Percentiles rank a stretch among this genome's conserved stretches.
Evolutionary conservation across 495 filamentous ascomycete genomes (phyloP).

Genomic region (Penicillium riverlandense): DNA sequence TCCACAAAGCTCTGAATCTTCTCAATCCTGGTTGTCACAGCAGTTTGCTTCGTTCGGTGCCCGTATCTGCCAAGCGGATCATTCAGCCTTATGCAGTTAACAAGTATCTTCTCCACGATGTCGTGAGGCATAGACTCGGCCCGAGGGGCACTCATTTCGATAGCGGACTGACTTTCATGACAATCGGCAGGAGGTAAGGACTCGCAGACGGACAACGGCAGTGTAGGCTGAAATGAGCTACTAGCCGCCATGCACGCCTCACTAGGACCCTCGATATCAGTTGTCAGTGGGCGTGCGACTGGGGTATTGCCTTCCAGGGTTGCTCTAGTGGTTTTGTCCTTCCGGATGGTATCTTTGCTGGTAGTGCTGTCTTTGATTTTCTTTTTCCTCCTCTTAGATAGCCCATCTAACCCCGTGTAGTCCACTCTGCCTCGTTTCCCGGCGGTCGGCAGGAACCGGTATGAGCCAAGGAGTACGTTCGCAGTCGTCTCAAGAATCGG

Average conservation of each 20-base stretch:
- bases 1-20: conserved; percentile 1
- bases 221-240: no score
- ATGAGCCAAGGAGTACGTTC: background rate
- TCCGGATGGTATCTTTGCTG: background rate
- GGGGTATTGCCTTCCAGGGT: background rate
- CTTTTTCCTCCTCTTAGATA: background rate
- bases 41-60: background rate
- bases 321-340: background rate
- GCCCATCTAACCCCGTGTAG: background rate
- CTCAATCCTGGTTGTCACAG: background rate
- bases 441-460: background rate
- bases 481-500: background rate
- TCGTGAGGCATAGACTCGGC: background rate
- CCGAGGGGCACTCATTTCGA: background rate
- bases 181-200: no score
- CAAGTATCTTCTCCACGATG: background rate
- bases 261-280: no score
- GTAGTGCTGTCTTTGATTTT: background rate
- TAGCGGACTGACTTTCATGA: no score
- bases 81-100: background rate
- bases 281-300: no score
- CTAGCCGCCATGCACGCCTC: no score
- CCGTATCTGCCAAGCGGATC: background rate
- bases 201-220: no score
- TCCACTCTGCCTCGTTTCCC: background rate